These are phyloP conservation scores for Backusella westeae DNA, from an alignment of 192 early-diverging fungal genomes.

Conservation along the genomic window DNA sequence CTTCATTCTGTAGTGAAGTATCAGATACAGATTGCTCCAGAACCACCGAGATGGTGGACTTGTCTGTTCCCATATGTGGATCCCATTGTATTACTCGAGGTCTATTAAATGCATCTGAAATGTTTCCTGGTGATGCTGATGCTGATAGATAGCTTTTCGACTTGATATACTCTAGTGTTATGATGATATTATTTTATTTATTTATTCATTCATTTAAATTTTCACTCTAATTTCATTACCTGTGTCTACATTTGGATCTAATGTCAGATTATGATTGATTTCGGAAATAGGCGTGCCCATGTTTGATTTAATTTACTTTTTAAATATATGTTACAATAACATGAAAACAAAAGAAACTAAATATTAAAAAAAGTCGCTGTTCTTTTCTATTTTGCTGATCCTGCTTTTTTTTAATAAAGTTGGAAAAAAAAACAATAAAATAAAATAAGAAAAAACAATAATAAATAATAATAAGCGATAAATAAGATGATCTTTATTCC, in stretches of 20 bases:
- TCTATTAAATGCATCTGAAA: not conserved
- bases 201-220: not conserved
- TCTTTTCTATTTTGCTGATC: not conserved
- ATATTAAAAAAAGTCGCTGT: not conserved
- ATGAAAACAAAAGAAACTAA: not conserved
- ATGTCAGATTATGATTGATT: not conserved
- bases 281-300: not conserved
- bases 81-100: conserved; percentile 40
- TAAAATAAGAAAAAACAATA: not conserved
- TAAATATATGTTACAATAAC: not conserved
- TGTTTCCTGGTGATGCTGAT: not conserved
- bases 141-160: not conserved
- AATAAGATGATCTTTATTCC: conserved; percentile 1
- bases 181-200: not conserved
- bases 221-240: not conserved
- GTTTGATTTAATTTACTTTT: not conserved
- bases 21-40: conserved; percentile 26
- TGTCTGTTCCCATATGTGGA: conserved; percentile 40
- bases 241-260: not conserved
- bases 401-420: not conserved
- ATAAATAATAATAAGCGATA: not conserved
- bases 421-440: not conserved
- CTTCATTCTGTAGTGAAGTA: not conserved
- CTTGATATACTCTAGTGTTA: not conserved
- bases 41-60: conserved; percentile 35